A percentile compares a stretch with the other conserved stretches of the same genome.
phyloP scores from a whole-genome alignment of 2,329 filamentous ascomycete species.

The Didymella keratinophila region DNA sequence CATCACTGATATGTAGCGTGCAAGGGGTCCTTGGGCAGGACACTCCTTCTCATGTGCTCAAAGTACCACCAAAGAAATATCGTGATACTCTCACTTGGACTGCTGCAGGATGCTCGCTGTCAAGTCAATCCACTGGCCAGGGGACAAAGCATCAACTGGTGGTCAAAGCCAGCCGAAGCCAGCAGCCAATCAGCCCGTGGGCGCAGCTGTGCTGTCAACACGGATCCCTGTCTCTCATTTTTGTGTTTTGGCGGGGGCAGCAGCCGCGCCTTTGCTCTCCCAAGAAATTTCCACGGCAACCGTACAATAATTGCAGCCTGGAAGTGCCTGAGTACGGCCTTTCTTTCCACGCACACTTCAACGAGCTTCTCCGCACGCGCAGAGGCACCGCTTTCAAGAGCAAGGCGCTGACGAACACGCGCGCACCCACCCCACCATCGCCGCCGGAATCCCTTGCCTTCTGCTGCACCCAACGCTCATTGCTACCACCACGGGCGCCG shows the following conservation, averaged over 20 bases:
- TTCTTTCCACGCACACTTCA: constrained; percentile 1
- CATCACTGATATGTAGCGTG: background rate
- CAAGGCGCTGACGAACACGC: constrained; percentile 12
- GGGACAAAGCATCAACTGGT: constrained; percentile 11
- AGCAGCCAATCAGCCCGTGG: constrained; percentile 15
- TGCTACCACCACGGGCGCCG: constrained; percentile 28
- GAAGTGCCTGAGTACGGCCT: background rate
- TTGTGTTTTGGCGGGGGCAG: constrained; percentile 22
- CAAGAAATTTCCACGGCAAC: constrained; percentile 22
- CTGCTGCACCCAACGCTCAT: constrained; percentile 10
- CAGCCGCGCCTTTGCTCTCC: constrained; percentile 9
- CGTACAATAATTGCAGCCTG: constrained; percentile 12
- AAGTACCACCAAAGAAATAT: background rate
- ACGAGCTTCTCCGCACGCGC: constrained; percentile 2
- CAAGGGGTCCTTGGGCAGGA: background rate
- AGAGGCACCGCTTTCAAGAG: constrained; percentile 11
- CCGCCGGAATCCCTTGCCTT: constrained; percentile 15
- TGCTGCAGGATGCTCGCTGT: constrained; percentile 3
- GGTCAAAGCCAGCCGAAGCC: constrained; percentile 14
- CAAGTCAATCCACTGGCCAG: constrained; percentile 6
- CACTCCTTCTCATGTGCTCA: background rate
- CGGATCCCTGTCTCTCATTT: constrained; percentile 19
- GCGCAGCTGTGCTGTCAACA: constrained; percentile 12
- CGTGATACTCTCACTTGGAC: background rate
- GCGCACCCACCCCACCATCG: constrained; percentile 11